A percentile compares a stretch with the other conserved stretches of the same genome.
These are phyloP conservation scores for Kwoniella botswanensis DNA, from an alignment of 768 basidiomycete genomes.

Conservation along the genomic window DNA sequence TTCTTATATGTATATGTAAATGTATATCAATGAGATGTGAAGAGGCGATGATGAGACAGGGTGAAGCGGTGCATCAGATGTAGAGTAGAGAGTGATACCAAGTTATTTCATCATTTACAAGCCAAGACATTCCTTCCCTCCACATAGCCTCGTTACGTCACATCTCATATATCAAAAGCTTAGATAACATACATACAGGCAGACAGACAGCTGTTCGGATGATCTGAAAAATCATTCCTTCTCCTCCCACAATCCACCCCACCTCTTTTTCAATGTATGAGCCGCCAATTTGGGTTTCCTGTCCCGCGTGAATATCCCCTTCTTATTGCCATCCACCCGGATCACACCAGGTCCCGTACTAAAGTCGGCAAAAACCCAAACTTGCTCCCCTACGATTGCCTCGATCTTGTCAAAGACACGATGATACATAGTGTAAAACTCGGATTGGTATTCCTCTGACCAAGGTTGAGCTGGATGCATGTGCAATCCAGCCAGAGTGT, in stretches of 20 bases:
- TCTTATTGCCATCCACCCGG: conserved; percentile 44
- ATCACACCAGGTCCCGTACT: conserved; percentile 33
- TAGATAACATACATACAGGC: no score
- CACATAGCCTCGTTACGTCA: no score
- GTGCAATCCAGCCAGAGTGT: conserved; percentile 37
- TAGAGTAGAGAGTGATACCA: no score
- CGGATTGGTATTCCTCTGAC: conserved; percentile 43
- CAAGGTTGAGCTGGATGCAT: conserved; percentile 29
- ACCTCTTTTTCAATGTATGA: conserved; percentile 37
- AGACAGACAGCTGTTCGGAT: no score
- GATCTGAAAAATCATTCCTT: no score
- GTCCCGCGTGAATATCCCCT: conserved; percentile 39
- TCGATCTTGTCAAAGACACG: conserved; percentile 13
- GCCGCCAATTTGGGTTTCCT: conserved; percentile 37
- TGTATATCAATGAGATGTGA: no score
- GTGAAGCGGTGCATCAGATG: no score
- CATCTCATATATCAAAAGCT: no score
- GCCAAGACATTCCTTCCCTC: no score
- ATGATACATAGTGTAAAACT: conserved; percentile 34
- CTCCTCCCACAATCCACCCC: conserved; percentile 12
- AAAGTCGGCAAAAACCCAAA: conserved; percentile 49
- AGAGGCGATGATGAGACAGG: no score
- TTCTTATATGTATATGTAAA: no score
- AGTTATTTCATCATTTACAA: no score
- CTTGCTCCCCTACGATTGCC: background rate